Evolutionary conservation across 768 basidiomycete genomes (phyloP), one percentile per base, ranked within the genome.

Genomic region (Trametopsis cervina): DNA sequence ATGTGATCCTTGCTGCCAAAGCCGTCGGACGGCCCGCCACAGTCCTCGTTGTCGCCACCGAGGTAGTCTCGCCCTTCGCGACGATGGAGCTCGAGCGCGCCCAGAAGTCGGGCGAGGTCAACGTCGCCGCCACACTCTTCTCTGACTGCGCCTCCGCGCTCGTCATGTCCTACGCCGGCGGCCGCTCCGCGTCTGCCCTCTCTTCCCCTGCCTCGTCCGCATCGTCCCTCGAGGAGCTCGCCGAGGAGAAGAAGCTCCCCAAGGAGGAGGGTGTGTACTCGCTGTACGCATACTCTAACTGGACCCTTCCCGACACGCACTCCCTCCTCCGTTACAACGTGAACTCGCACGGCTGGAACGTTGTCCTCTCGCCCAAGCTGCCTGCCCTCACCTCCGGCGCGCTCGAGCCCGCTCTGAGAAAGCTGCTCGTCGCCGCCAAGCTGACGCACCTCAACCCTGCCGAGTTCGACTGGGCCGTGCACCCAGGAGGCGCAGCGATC

Each of bases 381-480:
- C 44, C 44, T 27, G 44, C 44, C 29, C 23, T 45, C 18, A 17
- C 44, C 6, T 27, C 44, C 9, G 23, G 29, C 6, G 27, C 21
- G 4, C 12, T 35, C 17, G 29, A 27, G 20, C 44, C 44, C 7
- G 18, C 37, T 4, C 26, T 45, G 29, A 26, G 7, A 10, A 4
- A 10, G 29, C 44, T 45, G 22, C 9, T 36, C 7, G 21, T 45
- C 29, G 29, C 44, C 4, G 12, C 29, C 5, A 27, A 35, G 29
- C 29, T 20, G 24, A 27, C 22, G 21, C 13, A 44, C 15, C 25
- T 24, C 44, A 22, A 23, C 21, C 44, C 29, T 20, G 35, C 7
- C 12, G 44, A 45, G 22, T 45, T 45, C 44, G 44, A 45, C 44
- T 45, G 44, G 44, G 44, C 44, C 9, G 15, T 45, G 17, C 44